A percentile compares a stretch with the other conserved stretches of the same genome.
Conservation (phyloP, 2,329 filamentous ascomycete genomes). For the Claviceps quebecensis region DNA sequence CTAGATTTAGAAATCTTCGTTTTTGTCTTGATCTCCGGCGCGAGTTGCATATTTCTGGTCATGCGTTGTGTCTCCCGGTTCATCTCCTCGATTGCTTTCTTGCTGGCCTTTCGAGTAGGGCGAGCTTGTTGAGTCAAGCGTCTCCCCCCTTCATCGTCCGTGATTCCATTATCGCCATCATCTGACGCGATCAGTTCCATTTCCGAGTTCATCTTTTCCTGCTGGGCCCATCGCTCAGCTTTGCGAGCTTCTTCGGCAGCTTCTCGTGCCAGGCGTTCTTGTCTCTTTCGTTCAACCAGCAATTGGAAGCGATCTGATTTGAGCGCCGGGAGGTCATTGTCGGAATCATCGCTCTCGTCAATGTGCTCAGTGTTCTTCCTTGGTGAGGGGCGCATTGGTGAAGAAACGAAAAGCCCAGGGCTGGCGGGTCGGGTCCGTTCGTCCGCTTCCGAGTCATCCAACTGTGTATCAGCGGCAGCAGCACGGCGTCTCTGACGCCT, state of each 20-base stretch:
- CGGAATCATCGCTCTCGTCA: slow-evolving; percentile 25
- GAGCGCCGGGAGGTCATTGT: slow-evolving; percentile 31
- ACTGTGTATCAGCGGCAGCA: slow-evolving; percentile 16
- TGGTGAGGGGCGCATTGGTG: slow-evolving; percentile 27
- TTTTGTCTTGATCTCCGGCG: slow-evolving; percentile 77
- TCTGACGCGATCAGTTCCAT: slow-evolving; percentile 21
- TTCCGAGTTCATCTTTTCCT: slow-evolving; percentile 21
- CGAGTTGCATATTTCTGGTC: slow-evolving; percentile 76
- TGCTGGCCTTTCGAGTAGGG: slow-evolving; percentile 74
- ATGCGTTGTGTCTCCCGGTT: slow-evolving; percentile 86
- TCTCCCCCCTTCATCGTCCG: slow-evolving; percentile 48
- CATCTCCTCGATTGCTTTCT: slow-evolving; percentile 91
- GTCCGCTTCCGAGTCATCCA: slow-evolving; percentile 8
- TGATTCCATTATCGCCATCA: slow-evolving; percentile 36
- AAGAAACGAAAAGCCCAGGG: slow-evolving; percentile 43
- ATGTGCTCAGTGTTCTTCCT: slow-evolving; percentile 12
- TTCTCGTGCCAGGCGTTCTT: slow-evolving; percentile 55
- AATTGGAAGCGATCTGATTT: slow-evolving; percentile 52
- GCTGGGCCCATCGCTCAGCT: slow-evolving; percentile 26
- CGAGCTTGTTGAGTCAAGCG: slow-evolving; percentile 55
- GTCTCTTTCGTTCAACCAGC: slow-evolving; percentile 58
- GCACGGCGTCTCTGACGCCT: slow-evolving; percentile 25
- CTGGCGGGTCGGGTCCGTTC: slow-evolving; percentile 13
- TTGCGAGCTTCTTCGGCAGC: slow-evolving; percentile 38
- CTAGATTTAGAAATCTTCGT: slow-evolving; percentile 80